Percentiles rank a stretch among this genome's conserved stretches.
phyloP scores from a whole-genome alignment of 257 asterid species.

The Nemophila menziesii region DNA sequence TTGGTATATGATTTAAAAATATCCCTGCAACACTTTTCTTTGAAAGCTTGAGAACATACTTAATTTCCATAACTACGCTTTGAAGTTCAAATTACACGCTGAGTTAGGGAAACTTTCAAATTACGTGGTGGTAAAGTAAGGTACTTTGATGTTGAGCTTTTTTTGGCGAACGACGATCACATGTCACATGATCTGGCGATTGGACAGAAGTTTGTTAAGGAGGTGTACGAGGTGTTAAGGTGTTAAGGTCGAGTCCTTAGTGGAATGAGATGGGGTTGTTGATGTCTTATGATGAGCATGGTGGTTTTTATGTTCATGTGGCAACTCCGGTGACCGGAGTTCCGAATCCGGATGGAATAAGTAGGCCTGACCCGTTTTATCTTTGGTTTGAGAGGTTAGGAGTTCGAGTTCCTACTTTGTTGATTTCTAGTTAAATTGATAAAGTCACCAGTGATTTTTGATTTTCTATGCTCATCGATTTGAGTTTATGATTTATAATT shows the following conservation, averaged over 20 bases:
- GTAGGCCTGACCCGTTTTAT: constrained; percentile 41
- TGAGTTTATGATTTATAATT: not conserved
- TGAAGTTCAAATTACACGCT: constrained; percentile 44
- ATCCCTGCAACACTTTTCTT: too few species aligned
- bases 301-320: constrained; percentile 68
- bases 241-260: constrained; percentile 58
- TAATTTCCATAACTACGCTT: constrained; percentile 51
- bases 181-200: constrained; percentile 56
- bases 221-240: constrained; percentile 51
- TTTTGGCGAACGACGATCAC: constrained; percentile 61
- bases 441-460: constrained; percentile 43
- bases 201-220: constrained; percentile 50
- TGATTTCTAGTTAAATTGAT: constrained; percentile 58
- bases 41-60: constrained; percentile 47
- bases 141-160: constrained; percentile 36
- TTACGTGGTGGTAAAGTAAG: constrained; percentile 54
- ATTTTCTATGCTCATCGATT: not conserved
- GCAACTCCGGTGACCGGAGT: constrained; percentile 44
- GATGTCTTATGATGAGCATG: constrained; percentile 53
- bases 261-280: constrained; percentile 52
- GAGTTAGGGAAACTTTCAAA: constrained; percentile 63
- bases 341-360: constrained; percentile 51
- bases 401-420: constrained; percentile 53
- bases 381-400: constrained; percentile 58
- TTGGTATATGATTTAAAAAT: too few species aligned